Base-by-base conservation (phyloP, 805 yeast species). In the Candida takata region DNA sequence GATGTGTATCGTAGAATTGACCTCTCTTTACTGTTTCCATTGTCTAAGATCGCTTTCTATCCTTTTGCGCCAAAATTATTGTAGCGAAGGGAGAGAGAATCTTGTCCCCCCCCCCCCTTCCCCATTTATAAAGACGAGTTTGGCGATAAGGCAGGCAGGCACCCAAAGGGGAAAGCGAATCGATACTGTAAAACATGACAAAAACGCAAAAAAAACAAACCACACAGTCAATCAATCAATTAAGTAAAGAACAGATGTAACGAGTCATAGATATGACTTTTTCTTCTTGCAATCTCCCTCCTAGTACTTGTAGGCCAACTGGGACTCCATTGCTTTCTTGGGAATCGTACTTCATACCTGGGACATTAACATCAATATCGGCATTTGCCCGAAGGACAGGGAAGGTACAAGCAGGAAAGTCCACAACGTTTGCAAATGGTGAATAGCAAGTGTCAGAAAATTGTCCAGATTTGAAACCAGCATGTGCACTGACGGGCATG, bases 371-470 rank as follows among this genome's bases (percentile, higher is more conserved):
- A 15, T 25, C 28, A 9, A 21, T 25, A 16, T 38, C 43, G 14
- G 23, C 14, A 8, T 27, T 33, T n/a, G 38, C 35, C 18, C 37
- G 31, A 69, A 5, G 74, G 3, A 75, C 74, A 0, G 86, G 86
- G 31, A 79, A 47, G 1, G 69, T 67, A 28, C 76, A 77, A 29
- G 71, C 69, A 12, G 77, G 58, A 45, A 74, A 73, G 49, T 77
- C 83, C 6, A 75, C 51, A n/a, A 70, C 62, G 51, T 77, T 77
- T 50, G 71, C 64, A 51, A 67, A 55, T 15, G 72, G 65, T 2
- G 84, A 77, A 54, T 80, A 58, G 10, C 73, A 57, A 8, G 62
- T 69, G 49, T 74, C 79, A 14, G 71, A 60, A 23, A 66, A 63
- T 27, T 52, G 52, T 2, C 69, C 71, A 29, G 58, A 52, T 11